These are phyloP conservation scores for Eucalyptus pumila DNA, from an alignment of 345 rosid species.

Conservation along the genomic window DNA sequence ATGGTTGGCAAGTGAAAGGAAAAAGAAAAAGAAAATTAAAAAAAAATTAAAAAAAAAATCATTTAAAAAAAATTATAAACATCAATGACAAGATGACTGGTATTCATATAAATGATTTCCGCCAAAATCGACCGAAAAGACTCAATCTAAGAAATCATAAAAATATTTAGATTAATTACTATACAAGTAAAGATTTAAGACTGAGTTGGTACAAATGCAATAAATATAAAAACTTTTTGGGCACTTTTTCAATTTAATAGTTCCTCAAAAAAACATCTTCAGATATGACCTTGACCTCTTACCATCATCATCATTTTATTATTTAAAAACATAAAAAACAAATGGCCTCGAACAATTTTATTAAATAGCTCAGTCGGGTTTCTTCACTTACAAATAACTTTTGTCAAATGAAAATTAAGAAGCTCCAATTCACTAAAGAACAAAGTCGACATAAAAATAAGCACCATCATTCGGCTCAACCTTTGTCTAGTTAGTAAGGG, in stretches of 20 bases:
- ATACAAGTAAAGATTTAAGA: fast-evolving
- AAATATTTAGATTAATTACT: no score
- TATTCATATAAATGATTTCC: no score
- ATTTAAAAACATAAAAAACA: no score
- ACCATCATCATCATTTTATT: not conserved
- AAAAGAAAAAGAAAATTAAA: no score
- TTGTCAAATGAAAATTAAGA: not conserved
- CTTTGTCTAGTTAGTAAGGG: not conserved
- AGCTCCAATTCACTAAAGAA: not conserved
- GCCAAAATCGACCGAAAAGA: fast-evolving
- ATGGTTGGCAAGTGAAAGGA: no score
- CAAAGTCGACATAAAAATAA: not conserved
- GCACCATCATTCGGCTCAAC: not conserved
- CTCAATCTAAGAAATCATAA: no score
- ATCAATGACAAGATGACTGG: fast-evolving
- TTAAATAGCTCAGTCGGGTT: not conserved
- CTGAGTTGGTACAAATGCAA: fast-evolving
- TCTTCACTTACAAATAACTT: not conserved
- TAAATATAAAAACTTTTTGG: no score
- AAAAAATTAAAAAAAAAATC: no score
- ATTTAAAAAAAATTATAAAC: no score
- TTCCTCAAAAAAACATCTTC: no score
- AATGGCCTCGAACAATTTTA: not conserved
- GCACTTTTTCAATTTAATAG: no score
- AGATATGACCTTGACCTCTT: not conserved